Percentiles rank a stretch among this genome's conserved stretches.
Evolutionary conservation across 2,329 filamentous ascomycete genomes (phyloP).

Genomic region (Endothia cerciana): DNA sequence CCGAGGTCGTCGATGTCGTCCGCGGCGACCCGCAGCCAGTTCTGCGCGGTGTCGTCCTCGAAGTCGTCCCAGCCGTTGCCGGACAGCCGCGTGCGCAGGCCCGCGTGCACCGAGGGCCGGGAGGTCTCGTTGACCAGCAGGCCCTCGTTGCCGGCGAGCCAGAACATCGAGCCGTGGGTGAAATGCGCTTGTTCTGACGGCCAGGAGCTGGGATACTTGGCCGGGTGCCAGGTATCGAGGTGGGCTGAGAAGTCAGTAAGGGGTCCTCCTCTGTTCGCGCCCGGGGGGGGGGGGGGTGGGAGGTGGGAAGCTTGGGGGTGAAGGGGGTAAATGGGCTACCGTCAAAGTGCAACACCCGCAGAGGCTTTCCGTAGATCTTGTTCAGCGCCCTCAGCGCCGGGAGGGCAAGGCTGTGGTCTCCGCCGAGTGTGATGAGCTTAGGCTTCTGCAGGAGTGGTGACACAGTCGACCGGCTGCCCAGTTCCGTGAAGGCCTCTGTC

Average conservation of each 20-base stretch:
- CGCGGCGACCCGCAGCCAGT: constrained; percentile 78
- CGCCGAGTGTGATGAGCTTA: constrained; percentile 71
- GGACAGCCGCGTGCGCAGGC: constrained; percentile 76
- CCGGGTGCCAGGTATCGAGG: constrained; percentile 84
- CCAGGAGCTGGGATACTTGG: constrained; percentile 81
- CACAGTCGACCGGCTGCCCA: constrained; percentile 50
- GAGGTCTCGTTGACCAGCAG: constrained; percentile 73
- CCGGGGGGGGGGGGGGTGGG: background rate
- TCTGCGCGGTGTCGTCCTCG: constrained; percentile 73
- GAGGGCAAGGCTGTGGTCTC: constrained; percentile 73
- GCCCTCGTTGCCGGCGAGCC: constrained; percentile 81
- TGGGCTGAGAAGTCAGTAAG: constrained; percentile 49
- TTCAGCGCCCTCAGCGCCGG: constrained; percentile 70
- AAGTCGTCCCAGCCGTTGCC: constrained; percentile 69
- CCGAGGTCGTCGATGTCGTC: constrained; percentile 89
- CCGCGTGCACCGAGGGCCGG: constrained; percentile 78
- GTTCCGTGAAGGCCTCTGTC: constrained; percentile 76
- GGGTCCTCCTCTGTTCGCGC: background rate
- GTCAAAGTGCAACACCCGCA: constrained; percentile 77
- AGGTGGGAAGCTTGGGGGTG: too few species aligned
- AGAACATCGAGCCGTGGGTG: constrained; percentile 92
- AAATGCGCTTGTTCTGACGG: constrained; percentile 70
- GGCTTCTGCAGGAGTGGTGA: constrained; percentile 44
- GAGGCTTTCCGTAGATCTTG: constrained; percentile 61
- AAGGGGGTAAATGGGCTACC: constrained; percentile 38